Base-by-base conservation (phyloP, 306 rosid genomes). In the Quercus gilva region DNA sequence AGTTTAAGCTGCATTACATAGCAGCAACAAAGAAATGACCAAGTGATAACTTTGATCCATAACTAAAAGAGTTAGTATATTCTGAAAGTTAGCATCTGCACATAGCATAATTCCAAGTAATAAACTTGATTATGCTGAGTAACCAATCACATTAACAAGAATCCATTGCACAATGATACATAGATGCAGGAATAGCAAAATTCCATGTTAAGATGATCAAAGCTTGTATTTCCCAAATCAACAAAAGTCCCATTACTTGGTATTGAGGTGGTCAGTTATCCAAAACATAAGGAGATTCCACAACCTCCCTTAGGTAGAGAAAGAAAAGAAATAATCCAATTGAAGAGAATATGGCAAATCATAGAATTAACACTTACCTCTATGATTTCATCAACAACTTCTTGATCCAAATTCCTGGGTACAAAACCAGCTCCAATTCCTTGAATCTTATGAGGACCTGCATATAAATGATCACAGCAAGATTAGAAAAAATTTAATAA, bases 381-480 rank as follows among this genome's bases (percentile, higher is more conserved):
- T 73, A 95, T 83, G 80, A 91, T 80, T 95, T 93, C 99, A 85
- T 95, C 98, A 43, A 95, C 84, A 43, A 95, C 83, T 37, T 90
- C 94, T 88, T 83, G 91, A 83, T 95, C 88, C 88, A 91, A 89
- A 90, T 95, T 95, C 86, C 96, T 64, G 29, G 98, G 99, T 68
- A 95, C 91, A 88, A 95, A 95, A 78, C 99, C 99, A 88, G 99
- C 99, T 72, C 99, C 99, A 80, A 95, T 91, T 35, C 99, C 99
- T 87, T 95, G 99, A 91, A 95, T 95, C 86, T 95, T 95, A 90
- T 95, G 99, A 78, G 99, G 98, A 79, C 99, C 99, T 95, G 92
- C 65, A 68, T 86, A 75, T 83, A 37, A 37, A 74, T 53, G 60
- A 78, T 64, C 73, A 74, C 71, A 75, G 20, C 57, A 80, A 20